Conservation (phyloP, 2,329 filamentous ascomycete genomes). For the Fusarium foetens region DNA sequence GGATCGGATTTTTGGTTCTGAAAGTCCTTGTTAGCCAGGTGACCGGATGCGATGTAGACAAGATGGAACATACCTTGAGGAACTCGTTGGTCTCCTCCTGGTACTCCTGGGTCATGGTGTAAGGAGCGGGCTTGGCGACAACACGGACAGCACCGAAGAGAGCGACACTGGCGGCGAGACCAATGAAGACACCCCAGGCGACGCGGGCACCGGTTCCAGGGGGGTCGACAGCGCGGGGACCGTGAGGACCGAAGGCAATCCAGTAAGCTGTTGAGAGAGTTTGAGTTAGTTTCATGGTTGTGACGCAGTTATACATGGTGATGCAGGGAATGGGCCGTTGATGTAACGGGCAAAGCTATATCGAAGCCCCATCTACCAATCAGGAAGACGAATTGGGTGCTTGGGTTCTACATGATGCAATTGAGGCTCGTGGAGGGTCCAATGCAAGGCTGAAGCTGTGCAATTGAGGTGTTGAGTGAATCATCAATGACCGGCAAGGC, state of each 20-base stretch:
- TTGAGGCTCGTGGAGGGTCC: conserved; percentile 36
- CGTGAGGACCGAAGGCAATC: conserved; percentile 97
- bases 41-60: neutral
- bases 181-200: conserved; percentile 75
- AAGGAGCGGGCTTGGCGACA: conserved; percentile 77
- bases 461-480: conserved; percentile 25
- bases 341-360: conserved; percentile 27
- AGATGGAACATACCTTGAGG: conserved; percentile 72
- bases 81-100: conserved; percentile 96
- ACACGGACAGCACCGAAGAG: conserved; percentile 79
- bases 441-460: conserved; percentile 35
- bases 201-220: conserved; percentile 87
- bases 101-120: conserved; percentile 96
- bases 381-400: conserved; percentile 34
- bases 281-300: conserved; percentile 51
- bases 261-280: conserved; percentile 81
- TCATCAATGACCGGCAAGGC: conserved; percentile 25
- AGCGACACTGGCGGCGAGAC: conserved; percentile 72
- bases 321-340: conserved; percentile 28
- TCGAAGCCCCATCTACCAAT: conserved; percentile 35
- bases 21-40: conserved; percentile 34
- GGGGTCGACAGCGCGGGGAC: conserved; percentile 83
- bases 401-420: conserved; percentile 40
- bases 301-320: conserved; percentile 20
- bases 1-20: conserved; percentile 88